These are phyloP conservation scores for Mesembryanthemum crystallinum DNA, from an alignment of 148 eudicot species.

Conservation along the genomic window DNA sequence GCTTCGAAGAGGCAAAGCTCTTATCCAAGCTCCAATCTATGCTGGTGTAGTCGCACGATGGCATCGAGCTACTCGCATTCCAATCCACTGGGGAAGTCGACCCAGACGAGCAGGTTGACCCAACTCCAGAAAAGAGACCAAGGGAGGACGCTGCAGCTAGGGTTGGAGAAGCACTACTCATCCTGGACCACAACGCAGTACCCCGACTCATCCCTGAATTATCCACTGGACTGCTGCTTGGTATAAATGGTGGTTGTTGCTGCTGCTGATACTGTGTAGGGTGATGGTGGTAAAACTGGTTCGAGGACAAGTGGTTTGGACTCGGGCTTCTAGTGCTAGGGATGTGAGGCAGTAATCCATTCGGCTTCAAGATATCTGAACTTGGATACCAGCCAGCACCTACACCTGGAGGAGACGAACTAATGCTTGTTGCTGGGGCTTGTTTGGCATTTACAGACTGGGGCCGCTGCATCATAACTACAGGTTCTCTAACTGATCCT, in stretches of 20 bases:
- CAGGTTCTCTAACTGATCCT: slow-evolving; percentile 69
- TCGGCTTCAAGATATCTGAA: slow-evolving; percentile 49
- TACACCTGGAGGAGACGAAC: slow-evolving; percentile 54
- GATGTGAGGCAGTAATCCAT: slow-evolving; percentile 40
- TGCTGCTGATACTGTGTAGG: slow-evolving; percentile 60
- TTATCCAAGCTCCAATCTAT: slow-evolving; percentile 87
- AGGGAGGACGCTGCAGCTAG: slow-evolving; percentile 78
- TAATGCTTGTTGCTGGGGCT: slow-evolving; percentile 44
- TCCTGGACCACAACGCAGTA: slow-evolving; percentile 44
- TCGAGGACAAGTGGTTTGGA: slow-evolving; percentile 43
- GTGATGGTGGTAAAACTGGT: slow-evolving; percentile 52
- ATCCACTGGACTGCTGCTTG: slow-evolving; percentile 47
- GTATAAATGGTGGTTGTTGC: slow-evolving; percentile 35
- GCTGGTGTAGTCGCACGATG: slow-evolving; percentile 64
- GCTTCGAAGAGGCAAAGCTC: slow-evolving; percentile 32
- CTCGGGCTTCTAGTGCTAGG: slow-evolving; percentile 54
- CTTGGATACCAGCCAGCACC: slow-evolving; percentile 60
- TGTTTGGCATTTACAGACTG: slow-evolving; percentile 58
- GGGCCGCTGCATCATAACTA: slow-evolving; percentile 78
- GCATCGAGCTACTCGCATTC: slow-evolving; percentile 62
- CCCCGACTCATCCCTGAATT: slow-evolving; percentile 34
- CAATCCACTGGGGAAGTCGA: slow-evolving; percentile 83
- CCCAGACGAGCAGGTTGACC: slow-evolving; percentile 62
- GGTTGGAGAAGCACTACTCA: slow-evolving; percentile 43
- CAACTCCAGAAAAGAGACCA: slow-evolving; percentile 77